Evolutionary conservation across 2,329 filamentous ascomycete species (phyloP).

Genomic region (Pyricularia sp.): DNA sequence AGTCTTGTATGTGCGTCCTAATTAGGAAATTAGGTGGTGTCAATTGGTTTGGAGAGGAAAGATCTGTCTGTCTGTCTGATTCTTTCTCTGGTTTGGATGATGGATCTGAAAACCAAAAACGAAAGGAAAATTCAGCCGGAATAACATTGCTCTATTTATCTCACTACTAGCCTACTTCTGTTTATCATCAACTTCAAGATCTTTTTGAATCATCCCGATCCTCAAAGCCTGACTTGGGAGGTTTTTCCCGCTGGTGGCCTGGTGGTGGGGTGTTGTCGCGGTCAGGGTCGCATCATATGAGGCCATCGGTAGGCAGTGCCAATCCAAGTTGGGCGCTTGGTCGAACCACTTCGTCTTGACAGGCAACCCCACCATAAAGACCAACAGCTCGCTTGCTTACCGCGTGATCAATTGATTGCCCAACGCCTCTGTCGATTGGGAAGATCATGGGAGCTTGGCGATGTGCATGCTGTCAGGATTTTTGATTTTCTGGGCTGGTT

Average conservation of each 20-base stretch:
- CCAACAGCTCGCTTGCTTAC: neutral
- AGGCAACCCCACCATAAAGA: neutral
- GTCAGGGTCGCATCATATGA: neutral
- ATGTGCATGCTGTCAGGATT: neutral
- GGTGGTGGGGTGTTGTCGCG: conserved; percentile 4
- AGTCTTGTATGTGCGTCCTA: neutral
- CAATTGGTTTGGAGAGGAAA: neutral
- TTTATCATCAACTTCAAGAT: neutral
- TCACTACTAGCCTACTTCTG: neutral
- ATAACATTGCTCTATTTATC: neutral
- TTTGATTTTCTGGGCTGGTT: neutral
- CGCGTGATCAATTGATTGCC: neutral
- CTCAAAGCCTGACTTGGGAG: neutral
- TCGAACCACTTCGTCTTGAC: conserved; percentile 3
- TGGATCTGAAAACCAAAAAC: neutral
- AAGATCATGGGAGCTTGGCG: neutral
- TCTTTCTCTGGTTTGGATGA: neutral
- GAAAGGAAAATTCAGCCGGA: neutral
- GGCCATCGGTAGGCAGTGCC: neutral
- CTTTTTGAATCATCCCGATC: neutral
- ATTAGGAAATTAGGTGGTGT: neutral
- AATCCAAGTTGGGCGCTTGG: neutral
- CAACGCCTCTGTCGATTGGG: neutral
- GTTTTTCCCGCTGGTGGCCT: neutral
- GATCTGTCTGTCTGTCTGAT: too few species aligned